Conservation (phyloP, 306 rosid genomes). For the Cajanus cajan region DNA sequence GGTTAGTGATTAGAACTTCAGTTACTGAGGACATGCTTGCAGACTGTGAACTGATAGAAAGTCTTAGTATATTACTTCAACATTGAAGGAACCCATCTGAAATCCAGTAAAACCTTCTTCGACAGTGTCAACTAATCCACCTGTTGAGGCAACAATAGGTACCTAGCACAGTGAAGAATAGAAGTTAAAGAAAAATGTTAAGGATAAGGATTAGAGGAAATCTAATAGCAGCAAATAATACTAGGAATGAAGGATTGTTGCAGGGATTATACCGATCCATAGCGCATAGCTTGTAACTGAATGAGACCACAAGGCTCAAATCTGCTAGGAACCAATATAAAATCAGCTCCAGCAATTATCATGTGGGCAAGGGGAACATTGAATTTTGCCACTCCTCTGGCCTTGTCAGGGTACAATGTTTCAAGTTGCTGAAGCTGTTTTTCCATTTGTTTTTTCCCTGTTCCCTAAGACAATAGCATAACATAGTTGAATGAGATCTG, state of each 20-base stretch:
- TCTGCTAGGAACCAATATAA: slow-evolving; percentile 71
- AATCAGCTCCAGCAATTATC: slow-evolving; percentile 82
- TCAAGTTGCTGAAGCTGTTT: slow-evolving; percentile 72
- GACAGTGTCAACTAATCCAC: slow-evolving; percentile 85
- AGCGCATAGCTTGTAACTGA: slow-evolving; percentile 87
- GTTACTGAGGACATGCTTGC: neutral
- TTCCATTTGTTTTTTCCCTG: slow-evolving; percentile 78
- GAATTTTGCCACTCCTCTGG: slow-evolving; percentile 76
- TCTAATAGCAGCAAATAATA: neutral
- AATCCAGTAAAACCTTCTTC: slow-evolving; percentile 86
- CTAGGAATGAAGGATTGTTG: neutral
- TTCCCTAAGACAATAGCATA: slow-evolving; percentile 53
- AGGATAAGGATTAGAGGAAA: neutral
- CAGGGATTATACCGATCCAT: slow-evolving; percentile 55
- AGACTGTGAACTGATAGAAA: neutral
- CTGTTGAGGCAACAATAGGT: slow-evolving; percentile 82
- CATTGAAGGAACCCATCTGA: slow-evolving; percentile 83
- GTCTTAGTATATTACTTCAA: slow-evolving; percentile 48
- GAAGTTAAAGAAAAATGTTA: slow-evolving; percentile 7
- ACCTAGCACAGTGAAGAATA: slow-evolving; percentile 43
- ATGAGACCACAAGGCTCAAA: slow-evolving; percentile 90
- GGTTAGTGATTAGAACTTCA: slow-evolving; percentile 12
- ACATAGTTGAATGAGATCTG: slow-evolving; percentile 22
- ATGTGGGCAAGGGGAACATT: slow-evolving; percentile 77
- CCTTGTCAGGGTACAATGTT: slow-evolving; percentile 57